Evolutionary conservation across 106 monocot species (phyloP).

Genomic region (Apostasia shenzhenica): DNA sequence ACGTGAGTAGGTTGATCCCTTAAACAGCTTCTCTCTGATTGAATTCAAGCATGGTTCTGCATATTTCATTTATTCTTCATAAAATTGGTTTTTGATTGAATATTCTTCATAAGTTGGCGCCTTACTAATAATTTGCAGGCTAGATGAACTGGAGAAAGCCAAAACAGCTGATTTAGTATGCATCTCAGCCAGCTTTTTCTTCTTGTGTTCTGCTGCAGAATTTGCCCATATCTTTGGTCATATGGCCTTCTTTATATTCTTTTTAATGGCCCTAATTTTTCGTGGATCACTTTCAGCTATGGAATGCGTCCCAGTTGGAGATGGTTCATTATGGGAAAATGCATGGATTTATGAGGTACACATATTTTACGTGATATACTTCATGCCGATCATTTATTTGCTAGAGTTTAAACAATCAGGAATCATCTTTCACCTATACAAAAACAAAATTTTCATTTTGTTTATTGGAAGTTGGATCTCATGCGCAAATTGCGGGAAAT

Average conservation of each 20-base stretch:
- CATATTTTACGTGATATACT: not conserved
- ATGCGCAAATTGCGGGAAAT: too few species aligned
- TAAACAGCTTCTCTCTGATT: not conserved
- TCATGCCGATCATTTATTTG: not conserved
- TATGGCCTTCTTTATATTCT: too few species aligned
- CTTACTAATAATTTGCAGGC: slow-evolving; percentile 36
- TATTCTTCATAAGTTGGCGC: too few species aligned
- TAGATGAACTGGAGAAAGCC: slow-evolving; percentile 80
- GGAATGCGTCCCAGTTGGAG: slow-evolving; percentile 98
- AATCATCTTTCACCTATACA: not conserved
- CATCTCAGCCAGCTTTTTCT: not conserved
- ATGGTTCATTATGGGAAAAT: slow-evolving; percentile 96
- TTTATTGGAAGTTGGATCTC: too few species aligned
- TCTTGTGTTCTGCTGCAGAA: not conserved
- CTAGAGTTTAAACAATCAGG: not conserved
- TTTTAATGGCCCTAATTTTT: too few species aligned
- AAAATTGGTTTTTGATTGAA: too few species aligned
- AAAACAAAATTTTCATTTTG: too few species aligned
- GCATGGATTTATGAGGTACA: slow-evolving; percentile 98
- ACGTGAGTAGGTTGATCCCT: slow-evolving; percentile 45
- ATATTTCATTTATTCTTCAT: too few species aligned
- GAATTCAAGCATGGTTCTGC: too few species aligned
- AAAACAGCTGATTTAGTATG: slow-evolving; percentile 83
- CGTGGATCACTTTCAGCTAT: slow-evolving; percentile 38
- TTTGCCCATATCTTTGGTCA: not conserved